Base-by-base conservation (phyloP, 768 basidiomycete species). In the Nidula microcarpa region DNA sequence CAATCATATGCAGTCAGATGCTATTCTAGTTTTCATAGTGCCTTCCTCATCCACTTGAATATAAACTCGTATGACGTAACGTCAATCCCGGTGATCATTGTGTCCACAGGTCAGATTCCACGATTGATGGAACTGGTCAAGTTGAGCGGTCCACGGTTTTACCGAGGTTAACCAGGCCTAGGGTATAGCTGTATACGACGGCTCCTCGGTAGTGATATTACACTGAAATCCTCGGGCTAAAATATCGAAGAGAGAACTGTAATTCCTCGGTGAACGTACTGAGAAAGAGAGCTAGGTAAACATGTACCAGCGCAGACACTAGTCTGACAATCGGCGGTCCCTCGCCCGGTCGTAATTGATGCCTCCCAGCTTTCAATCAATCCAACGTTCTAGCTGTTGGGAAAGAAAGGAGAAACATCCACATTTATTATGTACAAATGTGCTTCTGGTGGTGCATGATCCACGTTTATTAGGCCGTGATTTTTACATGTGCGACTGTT, bases 401-500 rank as follows among this genome's bases (percentile, higher is more conserved):
- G 10, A 30, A 49, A 49, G 33, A 30, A n/a, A 33, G 33, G 32
- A 34, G 14, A 49, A 49, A 49, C 8, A 36, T 34, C 17, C 50
- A 37, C 35, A 37, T 23, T 8, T 39, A 51, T 36, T 37, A 43
- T 51, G 50, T 51, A 51, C 18, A 33, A 11, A 49, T n/a, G 18
- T 33, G 51, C 51, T 18, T 45, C 51, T 52, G 34, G 51, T 32
- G 14, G 45, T 52, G 43, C 47, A 47, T 60, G 57, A 61, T 58
- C 61, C 62, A 66, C 60, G 64, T 64, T 61, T 55, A 56, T 53
- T 55, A 35, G 49, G 56, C 60, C 57, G 51, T 60, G 59, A 56
- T 65, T 67, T 61, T 64, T 69, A 69, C 70, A 70, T 70, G 66
- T 58, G 55, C 58, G 53, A 57, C 54, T 53, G 46, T 57, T 41